Evolutionary conservation across 73 alveolate genomes (phyloP), one percentile per base, ranked within the genome.

Genomic region (Blepharisma japonicum): DNA sequence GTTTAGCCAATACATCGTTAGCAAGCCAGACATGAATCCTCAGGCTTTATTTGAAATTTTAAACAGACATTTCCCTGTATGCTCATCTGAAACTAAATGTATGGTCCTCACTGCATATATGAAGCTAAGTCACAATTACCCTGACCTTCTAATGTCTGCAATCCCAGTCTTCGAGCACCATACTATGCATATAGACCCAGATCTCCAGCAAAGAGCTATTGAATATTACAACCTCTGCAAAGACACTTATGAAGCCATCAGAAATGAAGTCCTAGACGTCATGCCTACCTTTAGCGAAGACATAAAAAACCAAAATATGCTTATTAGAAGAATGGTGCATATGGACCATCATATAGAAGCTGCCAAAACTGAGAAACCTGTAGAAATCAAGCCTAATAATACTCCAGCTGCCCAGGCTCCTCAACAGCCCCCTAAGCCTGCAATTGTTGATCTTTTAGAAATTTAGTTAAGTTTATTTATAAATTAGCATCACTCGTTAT

Each of bases 141-240:
- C 92, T 61, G 84, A 86, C 14, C 77, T 95, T 6, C 92, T 90
- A 78, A 93, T 81, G 11, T 76, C 78, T 68, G 93, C 94, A 7
- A 78, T 86, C 14, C 95, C 93, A 56, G 81, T 95, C 71, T 91
- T 94, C 82, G 95, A 95, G 86, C 91, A 86, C 68, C 93, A 92
- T 83, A 84, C 91, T 55, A 95, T 87, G 68, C 92, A 93, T 79
- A 93, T 97, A 98, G 98, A 96, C 77, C 97, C 98, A 45, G 99
- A 96, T 78, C 86, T 96, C 68, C 96, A 96, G 83, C 94, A 96
- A 91, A 91, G 99, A 90, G 98, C 97, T 7, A 71, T 90, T 47
- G 99, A 96, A 80, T 96, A 95, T 84, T 87, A 85, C 42, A 83
- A 83, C 18, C 80, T 96, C 80, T 80, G 92, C 77, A 86, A 92